Evolutionary conservation across 176 grass and related monocot genomes (phyloP).

Genomic region (Carex pumila): DNA sequence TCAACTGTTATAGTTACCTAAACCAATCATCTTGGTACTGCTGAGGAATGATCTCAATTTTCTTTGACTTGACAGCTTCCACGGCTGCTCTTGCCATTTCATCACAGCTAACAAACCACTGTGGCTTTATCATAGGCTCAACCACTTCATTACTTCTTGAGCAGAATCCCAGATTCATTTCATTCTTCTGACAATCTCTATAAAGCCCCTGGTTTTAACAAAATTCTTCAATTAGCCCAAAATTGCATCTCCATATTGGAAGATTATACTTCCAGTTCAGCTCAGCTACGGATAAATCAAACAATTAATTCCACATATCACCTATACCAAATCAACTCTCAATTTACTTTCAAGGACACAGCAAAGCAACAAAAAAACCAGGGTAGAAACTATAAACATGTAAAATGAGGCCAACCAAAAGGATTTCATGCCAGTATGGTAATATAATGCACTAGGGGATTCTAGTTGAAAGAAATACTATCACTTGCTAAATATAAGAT

Average conservation of each 20-base stretch:
- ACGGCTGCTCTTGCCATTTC: slow-evolving; percentile 73
- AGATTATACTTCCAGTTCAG: not conserved
- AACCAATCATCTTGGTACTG: slow-evolving; percentile 94
- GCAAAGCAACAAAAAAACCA: not conserved
- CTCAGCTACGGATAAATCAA: not conserved
- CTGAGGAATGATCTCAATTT: slow-evolving; percentile 86
- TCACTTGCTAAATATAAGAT: not conserved
- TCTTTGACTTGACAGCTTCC: slow-evolving; percentile 69
- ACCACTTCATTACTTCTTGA: slow-evolving; percentile 84
- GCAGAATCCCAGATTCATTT: slow-evolving; percentile 90
- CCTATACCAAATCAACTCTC: not conserved
- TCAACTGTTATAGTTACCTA: slow-evolving; percentile 33
- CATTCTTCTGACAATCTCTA: slow-evolving; percentile 75
- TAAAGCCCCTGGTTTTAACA: slow-evolving; percentile 52
- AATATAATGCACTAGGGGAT: not conserved
- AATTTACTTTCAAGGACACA: not conserved
- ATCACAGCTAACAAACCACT: slow-evolving; percentile 84
- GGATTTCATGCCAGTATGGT: not conserved
- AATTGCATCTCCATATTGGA: not conserved
- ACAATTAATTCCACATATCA: not conserved
- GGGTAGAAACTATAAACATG: not conserved
- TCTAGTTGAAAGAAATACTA: not conserved
- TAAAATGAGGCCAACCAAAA: not conserved
- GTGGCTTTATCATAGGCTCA: slow-evolving; percentile 79
- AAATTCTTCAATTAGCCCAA: not conserved